A percentile compares a stretch with the other conserved stretches of the same genome.
Conservation (phyloP, 257 asterid genomes). For the Ilex aquifolium region DNA sequence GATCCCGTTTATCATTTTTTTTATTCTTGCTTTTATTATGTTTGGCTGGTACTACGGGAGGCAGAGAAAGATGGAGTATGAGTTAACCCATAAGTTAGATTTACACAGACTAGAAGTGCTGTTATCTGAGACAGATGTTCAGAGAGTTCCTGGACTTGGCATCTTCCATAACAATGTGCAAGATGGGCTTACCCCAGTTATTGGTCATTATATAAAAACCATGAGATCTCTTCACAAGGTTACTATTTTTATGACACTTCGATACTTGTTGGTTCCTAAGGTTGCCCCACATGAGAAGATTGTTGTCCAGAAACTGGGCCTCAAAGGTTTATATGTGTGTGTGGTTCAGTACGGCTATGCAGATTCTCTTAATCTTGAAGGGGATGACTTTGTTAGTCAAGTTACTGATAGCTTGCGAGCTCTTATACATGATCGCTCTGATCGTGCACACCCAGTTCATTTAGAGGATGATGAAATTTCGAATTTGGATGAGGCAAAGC, state of each 20-base stretch:
- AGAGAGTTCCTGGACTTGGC: constrained; percentile 35
- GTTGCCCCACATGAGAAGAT: constrained; percentile 22
- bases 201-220: constrained; percentile 30
- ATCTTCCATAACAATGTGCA: constrained; percentile 31
- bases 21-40: constrained; percentile 28
- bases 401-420: constrained; percentile 12
- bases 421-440: constrained; percentile 5
- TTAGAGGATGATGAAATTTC: constrained; percentile 13
- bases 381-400: constrained; percentile 22
- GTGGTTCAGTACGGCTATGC: constrained; percentile 32
- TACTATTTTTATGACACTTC: constrained; percentile 24
- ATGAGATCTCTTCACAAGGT: constrained; percentile 28
- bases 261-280: constrained; percentile 26
- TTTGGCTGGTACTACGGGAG: constrained; percentile 38
- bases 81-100: constrained; percentile 24
- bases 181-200: constrained; percentile 30
- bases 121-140: constrained; percentile 24
- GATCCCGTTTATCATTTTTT: constrained; percentile 33
- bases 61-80: constrained; percentile 27
- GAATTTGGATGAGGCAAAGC: constrained; percentile 26
- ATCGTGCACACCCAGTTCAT: not conserved
- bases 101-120: constrained; percentile 13
- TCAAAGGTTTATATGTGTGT: constrained; percentile 26
- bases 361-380: constrained; percentile 20
- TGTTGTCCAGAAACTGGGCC: constrained; percentile 18